phyloP scores from a whole-genome alignment of 306 rosid genomes.

The Inga leiocalycina region DNA sequence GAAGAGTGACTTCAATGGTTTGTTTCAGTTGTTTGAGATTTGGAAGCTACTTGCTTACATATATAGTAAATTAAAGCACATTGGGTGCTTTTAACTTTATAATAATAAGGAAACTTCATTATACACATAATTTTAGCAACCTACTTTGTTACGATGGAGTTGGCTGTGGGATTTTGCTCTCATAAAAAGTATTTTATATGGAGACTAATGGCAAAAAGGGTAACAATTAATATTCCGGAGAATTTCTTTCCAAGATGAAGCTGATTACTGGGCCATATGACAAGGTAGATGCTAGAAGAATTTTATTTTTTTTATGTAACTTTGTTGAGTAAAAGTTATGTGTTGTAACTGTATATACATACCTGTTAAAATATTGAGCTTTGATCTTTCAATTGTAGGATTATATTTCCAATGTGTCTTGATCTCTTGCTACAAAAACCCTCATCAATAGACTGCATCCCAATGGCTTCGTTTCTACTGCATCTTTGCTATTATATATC shows the following conservation, averaged over 20 bases:
- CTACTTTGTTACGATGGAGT: background rate
- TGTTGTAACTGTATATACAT: background rate
- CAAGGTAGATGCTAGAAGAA: background rate
- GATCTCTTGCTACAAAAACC: background rate
- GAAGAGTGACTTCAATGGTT: conserved; percentile 24
- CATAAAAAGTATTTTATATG: background rate
- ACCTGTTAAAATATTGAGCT: background rate
- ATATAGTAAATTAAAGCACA: background rate
- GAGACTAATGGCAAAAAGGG: background rate
- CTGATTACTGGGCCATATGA: background rate
- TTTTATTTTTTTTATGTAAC: background rate
- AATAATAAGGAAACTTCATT: background rate
- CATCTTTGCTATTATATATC: background rate
- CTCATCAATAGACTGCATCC: no score
- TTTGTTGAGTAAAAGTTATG: background rate
- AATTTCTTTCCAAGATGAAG: background rate
- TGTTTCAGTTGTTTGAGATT: conserved; percentile 12
- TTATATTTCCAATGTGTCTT: background rate
- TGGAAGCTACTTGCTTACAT: conserved; percentile 14
- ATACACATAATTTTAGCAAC: background rate
- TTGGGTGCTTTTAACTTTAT: background rate
- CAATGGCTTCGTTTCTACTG: background rate
- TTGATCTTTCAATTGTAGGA: background rate
- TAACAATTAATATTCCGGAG: background rate
- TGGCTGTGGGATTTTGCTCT: background rate